These are phyloP conservation scores for Salix exigua DNA, from an alignment of 345 rosid species.

Conservation along the genomic window DNA sequence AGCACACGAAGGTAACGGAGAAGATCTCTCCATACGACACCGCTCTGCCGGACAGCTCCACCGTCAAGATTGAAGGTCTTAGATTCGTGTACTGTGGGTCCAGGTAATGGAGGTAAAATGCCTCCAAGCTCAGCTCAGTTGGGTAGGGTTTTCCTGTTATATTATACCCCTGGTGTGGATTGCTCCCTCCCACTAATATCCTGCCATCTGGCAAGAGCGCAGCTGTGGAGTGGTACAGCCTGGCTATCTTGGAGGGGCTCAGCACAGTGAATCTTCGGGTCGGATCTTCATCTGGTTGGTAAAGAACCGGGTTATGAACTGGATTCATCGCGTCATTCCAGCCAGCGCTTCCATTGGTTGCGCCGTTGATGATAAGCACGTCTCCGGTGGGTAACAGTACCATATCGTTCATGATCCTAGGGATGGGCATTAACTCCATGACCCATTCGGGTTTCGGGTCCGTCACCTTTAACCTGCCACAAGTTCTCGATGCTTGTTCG, in stretches of 20 bases:
- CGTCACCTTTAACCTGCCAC: conserved; percentile 63
- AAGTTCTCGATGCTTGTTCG: conserved; percentile 57
- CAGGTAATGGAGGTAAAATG: conserved; percentile 63
- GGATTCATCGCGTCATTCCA: conserved; percentile 57
- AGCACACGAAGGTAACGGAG: conserved; percentile 37
- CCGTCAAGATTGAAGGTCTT: conserved; percentile 55
- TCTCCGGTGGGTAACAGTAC: conserved; percentile 55
- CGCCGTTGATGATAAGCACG: conserved; percentile 66
- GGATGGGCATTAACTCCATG: conserved; percentile 76
- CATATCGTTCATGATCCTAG: conserved; percentile 78
- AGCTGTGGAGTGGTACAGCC: conserved; percentile 83
- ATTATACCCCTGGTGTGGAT: conserved; percentile 64
- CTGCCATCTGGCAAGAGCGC: conserved; percentile 69
- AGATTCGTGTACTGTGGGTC: conserved; percentile 30
- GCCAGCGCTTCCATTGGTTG: conserved; percentile 72
- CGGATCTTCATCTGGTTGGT: conserved; percentile 31
- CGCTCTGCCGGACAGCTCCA: conserved; percentile 40
- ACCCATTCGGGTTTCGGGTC: conserved; percentile 62
- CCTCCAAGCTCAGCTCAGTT: conserved; percentile 79
- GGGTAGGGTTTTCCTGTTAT: conserved; percentile 62
- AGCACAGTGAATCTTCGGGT: conserved; percentile 50
- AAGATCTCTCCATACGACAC: conserved; percentile 36
- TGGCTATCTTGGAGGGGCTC: conserved; percentile 41
- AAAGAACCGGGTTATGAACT: conserved; percentile 18
- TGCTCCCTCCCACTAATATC: conserved; percentile 81